phyloP scores from a whole-genome alignment of 441 rosid genomes.

The Erodium texanum region DNA sequence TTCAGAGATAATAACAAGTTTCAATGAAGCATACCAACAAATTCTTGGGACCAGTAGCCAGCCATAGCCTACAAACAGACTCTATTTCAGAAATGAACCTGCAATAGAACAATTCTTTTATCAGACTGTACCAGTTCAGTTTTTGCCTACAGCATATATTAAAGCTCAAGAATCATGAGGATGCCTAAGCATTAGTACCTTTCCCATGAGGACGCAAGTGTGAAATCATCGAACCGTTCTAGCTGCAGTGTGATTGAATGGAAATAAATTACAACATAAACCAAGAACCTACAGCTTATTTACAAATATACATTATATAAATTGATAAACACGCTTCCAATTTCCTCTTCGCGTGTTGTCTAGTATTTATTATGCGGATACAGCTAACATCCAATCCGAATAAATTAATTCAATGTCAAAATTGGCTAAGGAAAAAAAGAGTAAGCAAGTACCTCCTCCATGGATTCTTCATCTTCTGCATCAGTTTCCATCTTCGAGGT shows the following conservation, averaged over 20 bases:
- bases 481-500: conserved; percentile 34
- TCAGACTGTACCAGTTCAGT: conserved; percentile 9
- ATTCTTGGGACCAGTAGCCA: conserved; percentile 81
- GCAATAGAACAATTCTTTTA: neutral
- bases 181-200: too few species aligned
- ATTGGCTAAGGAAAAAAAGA: neutral
- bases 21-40: conserved; percentile 47
- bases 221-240: conserved; percentile 89
- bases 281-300: neutral
- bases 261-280: neutral
- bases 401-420: neutral
- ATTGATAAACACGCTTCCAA: neutral
- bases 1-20: neutral
- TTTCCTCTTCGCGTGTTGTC: neutral
- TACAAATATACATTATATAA: neutral
- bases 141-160: neutral
- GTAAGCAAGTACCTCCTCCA: conserved; percentile 39
- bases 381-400: neutral
- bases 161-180: neutral
- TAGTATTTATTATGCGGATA: neutral
- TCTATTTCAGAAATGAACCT: conserved; percentile 97
- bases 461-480: conserved; percentile 22
- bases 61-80: conserved; percentile 91
- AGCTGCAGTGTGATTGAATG: conserved; percentile 31
- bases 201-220: conserved; percentile 70